Base-by-base conservation (phyloP, 208 protist species). In the Acanthamoeba castellanii region DNA sequence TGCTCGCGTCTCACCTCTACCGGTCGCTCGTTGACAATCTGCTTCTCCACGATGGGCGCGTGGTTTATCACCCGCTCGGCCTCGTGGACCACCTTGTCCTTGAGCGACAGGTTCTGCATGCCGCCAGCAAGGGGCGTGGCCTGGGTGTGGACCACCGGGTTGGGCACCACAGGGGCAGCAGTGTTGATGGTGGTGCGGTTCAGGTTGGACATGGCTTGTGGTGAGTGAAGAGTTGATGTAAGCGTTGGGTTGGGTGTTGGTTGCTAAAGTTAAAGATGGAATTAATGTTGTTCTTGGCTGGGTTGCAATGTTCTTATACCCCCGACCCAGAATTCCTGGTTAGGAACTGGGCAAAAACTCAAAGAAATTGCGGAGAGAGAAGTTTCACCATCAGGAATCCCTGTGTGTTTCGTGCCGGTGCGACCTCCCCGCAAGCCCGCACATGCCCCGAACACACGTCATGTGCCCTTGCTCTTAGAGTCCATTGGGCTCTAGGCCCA, bases 171-270 rank as follows among this genome's bases (percentile, higher is more conserved):
- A 45, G 34, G 2, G 68, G 68, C 16, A 47, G 68, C 4, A 76
- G 34, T 45, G 72, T 81, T 78, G 70, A 78, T 16, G 70, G 9
- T 81, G 32, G 72, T 22, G n/a, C 34, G 42, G 72, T 81, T 81
- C 34, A 81, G 11, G 64, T 70, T 70, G 27, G 64, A 70, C 64
- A 70, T 70, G 3, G 9, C 32, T 2, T 70, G 20, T 4, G 47
- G 4, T 4, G 11, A 52, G 47, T 52, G 47, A n/a, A n/a, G 13
- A 2, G 18, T 64, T 4, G 20, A 64, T 4, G 13, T 22, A 22
- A 2, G 59, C 5, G 59, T 16, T 22, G 59, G 59, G 5, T 64
- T 22, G 20, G 59, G 5, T 64, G 59, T 64, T 16, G 18, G 59
- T 64, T 64, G 47, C 11, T n/a, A n/a, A n/a, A n/a, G n/a, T n/a